Evolutionary conservation across 495 filamentous ascomycete genomes (phyloP), one percentile per base, ranked within the genome.

Genomic region (Penicillium parvum): DNA sequence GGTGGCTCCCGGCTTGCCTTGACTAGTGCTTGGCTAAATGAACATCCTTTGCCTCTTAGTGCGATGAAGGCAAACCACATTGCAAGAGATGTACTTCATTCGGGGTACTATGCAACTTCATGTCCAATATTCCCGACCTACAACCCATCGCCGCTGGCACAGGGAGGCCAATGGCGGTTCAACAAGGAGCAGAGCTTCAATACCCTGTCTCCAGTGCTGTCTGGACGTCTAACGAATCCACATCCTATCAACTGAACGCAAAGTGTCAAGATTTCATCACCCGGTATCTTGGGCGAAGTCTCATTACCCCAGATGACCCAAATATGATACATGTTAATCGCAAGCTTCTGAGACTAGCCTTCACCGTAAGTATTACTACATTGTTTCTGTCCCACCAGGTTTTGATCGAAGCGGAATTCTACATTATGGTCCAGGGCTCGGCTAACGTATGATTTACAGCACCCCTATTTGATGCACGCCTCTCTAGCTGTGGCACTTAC

Each of bases 381-480:
- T 15, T 5, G 4, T 20, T 25, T 36, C 30, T 36, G 9, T 27
- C 16, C 16, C 23, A 37, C 15, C 4, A 33, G 30, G 32, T 20
- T n/a, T 38, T 7, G 15, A 33, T 45, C 7, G 1, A 36, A 26
- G 10, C 37, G 2, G 4, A 32, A 23, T 37, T 37, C 25, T 40
- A 7, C 26, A 32, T 41, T 9, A 32, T 32, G 7, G 18, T 9
- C 23, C 28, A 28, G 10, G 33, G 8, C 10, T 42, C 6, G 22
- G 30, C 58, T 70, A 44, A 67, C 37, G 43, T 19, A 23, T 44
- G 7, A 2, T 23, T 42, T 41, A 39, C 26, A 74, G 70, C 47
- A 72, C 43, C 71, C 72, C 10, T 69, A 50, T 36, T 45, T 75
- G 40, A 74, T 75, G 71, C 72, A 75, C 44, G 65, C 65, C 33